Percentiles rank a stretch among this genome's conserved stretches.
These are phyloP conservation scores for Penicillium manginii DNA, from an alignment of 495 filamentous ascomycete genomes.

Conservation along the genomic window DNA sequence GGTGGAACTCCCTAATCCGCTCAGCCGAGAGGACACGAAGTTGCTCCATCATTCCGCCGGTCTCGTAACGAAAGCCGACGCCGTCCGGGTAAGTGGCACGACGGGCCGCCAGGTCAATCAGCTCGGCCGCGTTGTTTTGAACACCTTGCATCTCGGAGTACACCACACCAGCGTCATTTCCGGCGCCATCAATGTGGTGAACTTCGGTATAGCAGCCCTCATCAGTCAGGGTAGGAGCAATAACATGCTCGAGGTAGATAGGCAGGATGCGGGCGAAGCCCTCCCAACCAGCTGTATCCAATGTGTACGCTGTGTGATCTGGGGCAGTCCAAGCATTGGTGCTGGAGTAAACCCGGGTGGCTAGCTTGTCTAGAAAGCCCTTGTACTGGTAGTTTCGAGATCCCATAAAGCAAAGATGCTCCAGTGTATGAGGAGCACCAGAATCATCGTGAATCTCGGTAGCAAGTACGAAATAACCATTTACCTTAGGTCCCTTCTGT, in stretches of 20 bases:
- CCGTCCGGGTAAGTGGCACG: conserved; percentile 85
- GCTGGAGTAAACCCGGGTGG: conserved; percentile 86
- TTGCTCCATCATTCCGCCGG: conserved; percentile 93
- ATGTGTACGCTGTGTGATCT: conserved; percentile 95
- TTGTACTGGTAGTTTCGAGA: conserved; percentile 94
- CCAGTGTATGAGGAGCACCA: conserved; percentile 91
- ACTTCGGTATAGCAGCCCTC: conserved; percentile 94
- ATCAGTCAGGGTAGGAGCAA: conserved; percentile 90
- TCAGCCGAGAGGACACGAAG: conserved; percentile 84
- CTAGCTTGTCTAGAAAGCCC: conserved; percentile 90
- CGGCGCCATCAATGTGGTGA: conserved; percentile 89
- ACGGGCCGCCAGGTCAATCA: conserved; percentile 80
- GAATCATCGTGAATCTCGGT: conserved; percentile 98
- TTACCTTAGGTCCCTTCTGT: conserved; percentile 88
- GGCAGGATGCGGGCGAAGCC: conserved; percentile 93
- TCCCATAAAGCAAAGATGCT: conserved; percentile 98
- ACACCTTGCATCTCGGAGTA: conserved; percentile 99
- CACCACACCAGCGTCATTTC: conserved; percentile 95
- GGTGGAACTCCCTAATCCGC: conserved; percentile 88
- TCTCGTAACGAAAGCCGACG: conserved; percentile 93
- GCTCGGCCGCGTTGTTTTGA: conserved; percentile 77
- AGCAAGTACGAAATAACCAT: conserved; percentile 92
- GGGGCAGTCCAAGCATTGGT: conserved; percentile 96
- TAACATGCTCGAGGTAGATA: conserved; percentile 92
- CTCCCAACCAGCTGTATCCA: conserved; percentile 94